Conservation (phyloP, 2,329 filamentous ascomycete species). For the Juglanconis sp. region DNA sequence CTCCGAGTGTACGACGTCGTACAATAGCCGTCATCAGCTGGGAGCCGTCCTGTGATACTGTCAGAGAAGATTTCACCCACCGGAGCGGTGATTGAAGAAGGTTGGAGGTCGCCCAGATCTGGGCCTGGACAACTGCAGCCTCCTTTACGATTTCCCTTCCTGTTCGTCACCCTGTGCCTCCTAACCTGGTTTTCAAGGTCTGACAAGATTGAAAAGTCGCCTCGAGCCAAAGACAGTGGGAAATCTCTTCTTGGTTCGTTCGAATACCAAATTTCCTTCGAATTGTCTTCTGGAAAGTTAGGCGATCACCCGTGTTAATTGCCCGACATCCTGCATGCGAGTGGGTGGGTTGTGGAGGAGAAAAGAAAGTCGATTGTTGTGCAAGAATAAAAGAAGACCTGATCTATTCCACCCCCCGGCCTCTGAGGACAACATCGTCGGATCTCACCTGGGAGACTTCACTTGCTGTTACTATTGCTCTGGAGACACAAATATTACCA, state of each 20-base stretch:
- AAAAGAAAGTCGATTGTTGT: not conserved
- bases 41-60: conserved; percentile 31
- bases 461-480: not conserved
- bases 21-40: conserved; percentile 37
- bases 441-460: not conserved
- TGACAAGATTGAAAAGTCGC: conserved; percentile 16
- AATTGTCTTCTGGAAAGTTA: conserved; percentile 8
- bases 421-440: not conserved
- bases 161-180: conserved; percentile 2
- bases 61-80: conserved; percentile 28
- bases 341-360: not conserved
- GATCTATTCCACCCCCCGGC: not conserved
- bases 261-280: not conserved
- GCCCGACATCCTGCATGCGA: not conserved
- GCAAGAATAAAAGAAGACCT: conserved; percentile 4
- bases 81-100: conserved; percentile 16
- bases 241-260: not conserved
- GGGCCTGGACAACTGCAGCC: conserved; percentile 10
- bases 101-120: conserved; percentile 18
- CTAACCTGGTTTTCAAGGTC: conserved; percentile 3
- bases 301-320: conserved; percentile 6
- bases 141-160: not conserved
- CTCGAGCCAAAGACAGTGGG: conserved; percentile 18
- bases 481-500: not conserved
- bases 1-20: conserved; percentile 26